A percentile compares a stretch with the other conserved stretches of the same genome.
Conservation (phyloP, 495 filamentous ascomycete genomes). For the Chlorociboria aeruginascens region DNA sequence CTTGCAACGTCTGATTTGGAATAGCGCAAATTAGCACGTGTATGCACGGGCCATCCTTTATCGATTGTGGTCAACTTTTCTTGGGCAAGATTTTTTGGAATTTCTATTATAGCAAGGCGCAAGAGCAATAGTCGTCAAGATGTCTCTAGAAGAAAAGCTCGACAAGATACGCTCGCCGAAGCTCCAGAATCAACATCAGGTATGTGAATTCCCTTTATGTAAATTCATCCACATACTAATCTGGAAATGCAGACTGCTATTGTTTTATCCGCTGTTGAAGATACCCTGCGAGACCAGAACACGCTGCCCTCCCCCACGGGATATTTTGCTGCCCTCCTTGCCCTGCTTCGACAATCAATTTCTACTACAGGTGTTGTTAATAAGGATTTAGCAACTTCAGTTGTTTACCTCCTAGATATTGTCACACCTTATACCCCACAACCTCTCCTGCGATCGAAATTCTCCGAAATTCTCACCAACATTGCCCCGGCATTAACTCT, state of each 20-base stretch:
- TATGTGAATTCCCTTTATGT: conserved; percentile 21
- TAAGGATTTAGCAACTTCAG: conserved; percentile 73
- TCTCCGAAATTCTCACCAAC: conserved; percentile 78
- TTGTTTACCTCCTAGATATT: conserved; percentile 92
- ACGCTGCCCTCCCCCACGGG: conserved; percentile 72
- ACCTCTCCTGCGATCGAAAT: conserved; percentile 80
- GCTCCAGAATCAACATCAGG: conserved; percentile 89
- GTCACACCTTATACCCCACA: conserved; percentile 72
- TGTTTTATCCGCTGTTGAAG: conserved; percentile 82
- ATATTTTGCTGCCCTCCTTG: conserved; percentile 93
- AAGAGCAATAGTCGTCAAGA: conserved; percentile 27
- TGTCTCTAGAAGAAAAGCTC: conserved; percentile 80
- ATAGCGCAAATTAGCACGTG: neutral
- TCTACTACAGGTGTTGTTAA: conserved; percentile 53
- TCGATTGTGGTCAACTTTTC: conserved; percentile 15
- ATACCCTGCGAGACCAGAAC: conserved; percentile 78
- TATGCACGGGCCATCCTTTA: neutral
- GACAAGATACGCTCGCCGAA: conserved; percentile 94
- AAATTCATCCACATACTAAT: conserved; percentile 2
- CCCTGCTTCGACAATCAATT: conserved; percentile 67
- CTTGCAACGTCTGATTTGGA: neutral
- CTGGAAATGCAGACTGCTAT: conserved; percentile 54
- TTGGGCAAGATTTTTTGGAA: conserved; percentile 6
- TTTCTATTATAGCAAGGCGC: conserved; percentile 11
- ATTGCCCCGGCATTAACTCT: conserved; percentile 73